phyloP scores from a whole-genome alignment of 352 stramenopile genomes.

The Phytophthora melonis region DNA sequence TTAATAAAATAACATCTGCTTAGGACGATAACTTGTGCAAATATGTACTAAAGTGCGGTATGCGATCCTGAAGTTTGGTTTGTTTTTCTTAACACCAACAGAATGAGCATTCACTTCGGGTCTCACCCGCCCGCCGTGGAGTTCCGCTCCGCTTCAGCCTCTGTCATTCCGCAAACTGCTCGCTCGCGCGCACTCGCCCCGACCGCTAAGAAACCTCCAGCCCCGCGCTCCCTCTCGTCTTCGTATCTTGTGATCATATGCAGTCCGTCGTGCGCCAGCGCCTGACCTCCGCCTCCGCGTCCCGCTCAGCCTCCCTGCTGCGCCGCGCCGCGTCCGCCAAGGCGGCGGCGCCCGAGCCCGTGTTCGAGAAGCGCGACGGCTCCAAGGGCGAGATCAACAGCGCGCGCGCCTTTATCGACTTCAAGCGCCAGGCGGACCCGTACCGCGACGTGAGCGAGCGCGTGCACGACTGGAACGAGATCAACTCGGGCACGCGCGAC shows the following conservation, averaged over 20 bases:
- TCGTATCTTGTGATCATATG: conserved; percentile 25
- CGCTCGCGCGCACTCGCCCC: conserved; percentile 28
- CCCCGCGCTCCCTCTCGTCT: neutral
- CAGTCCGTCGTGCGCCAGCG: conserved; percentile 38
- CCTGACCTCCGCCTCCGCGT: conserved; percentile 12
- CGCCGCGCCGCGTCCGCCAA: conserved; percentile 36
- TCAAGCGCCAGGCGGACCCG: conserved; percentile 88
- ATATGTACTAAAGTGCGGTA: neutral
- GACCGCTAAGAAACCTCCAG: neutral
- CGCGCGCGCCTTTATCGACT: conserved; percentile 86
- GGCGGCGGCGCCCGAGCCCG: conserved; percentile 35
- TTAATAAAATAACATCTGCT: neutral
- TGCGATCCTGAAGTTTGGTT: too few species aligned
- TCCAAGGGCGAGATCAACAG: conserved; percentile 74
- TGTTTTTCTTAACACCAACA: conserved; percentile 29
- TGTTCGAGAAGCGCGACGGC: conserved; percentile 72
- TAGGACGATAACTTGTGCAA: neutral
- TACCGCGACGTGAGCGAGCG: conserved; percentile 95
- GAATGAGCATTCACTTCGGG: conserved; percentile 35
- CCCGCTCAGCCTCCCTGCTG: conserved; percentile 13
- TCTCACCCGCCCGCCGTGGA: conserved; percentile 20
- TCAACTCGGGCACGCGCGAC: conserved; percentile 94
- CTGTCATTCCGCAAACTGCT: conserved; percentile 43
- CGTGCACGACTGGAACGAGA: conserved; percentile 97
- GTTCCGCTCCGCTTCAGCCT: conserved; percentile 32